A percentile compares a stretch with the other conserved stretches of the same genome.
Conservation (phyloP, 2,329 filamentous ascomycete species). For the Fusarium sp. region DNA sequence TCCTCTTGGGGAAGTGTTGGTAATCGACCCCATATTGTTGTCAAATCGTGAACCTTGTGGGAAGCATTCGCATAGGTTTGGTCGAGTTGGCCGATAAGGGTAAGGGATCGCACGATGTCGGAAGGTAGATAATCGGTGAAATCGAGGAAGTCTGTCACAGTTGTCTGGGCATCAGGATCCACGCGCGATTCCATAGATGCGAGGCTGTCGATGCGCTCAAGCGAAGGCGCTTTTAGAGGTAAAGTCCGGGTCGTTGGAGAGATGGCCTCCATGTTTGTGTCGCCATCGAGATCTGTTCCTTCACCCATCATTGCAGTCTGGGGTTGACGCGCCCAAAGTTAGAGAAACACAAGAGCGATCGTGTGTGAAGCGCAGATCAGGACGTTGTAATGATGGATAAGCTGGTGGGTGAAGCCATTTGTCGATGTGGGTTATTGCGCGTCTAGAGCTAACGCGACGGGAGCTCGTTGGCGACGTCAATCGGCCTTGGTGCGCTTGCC, state of each 20-base stretch:
- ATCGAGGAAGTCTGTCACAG: slow-evolving; percentile 75
- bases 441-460: slow-evolving; percentile 13
- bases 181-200: slow-evolving; percentile 59
- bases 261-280: slow-evolving; percentile 38
- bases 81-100: slow-evolving; percentile 72
- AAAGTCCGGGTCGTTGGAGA: slow-evolving; percentile 42
- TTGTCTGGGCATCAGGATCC: slow-evolving; percentile 74
- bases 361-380: background rate
- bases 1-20: slow-evolving; percentile 58
- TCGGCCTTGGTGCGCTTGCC: slow-evolving; percentile 8
- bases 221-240: slow-evolving; percentile 40
- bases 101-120: slow-evolving; percentile 72
- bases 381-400: slow-evolving; percentile 3
- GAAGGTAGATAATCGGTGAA: slow-evolving; percentile 75
- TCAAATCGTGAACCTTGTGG: slow-evolving; percentile 63
- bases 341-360: background rate
- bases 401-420: background rate
- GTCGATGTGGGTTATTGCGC: slow-evolving; percentile 11
- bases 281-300: slow-evolving; percentile 25
- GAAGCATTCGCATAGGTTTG: slow-evolving; percentile 66
- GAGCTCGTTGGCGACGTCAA: slow-evolving; percentile 23
- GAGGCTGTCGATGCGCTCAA: slow-evolving; percentile 47
- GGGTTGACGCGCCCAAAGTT: background rate
- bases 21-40: slow-evolving; percentile 65
- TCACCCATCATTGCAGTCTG: slow-evolving; percentile 41